phyloP scores from a whole-genome alignment of 257 asterid genomes.

The Echium plantagineum region DNA sequence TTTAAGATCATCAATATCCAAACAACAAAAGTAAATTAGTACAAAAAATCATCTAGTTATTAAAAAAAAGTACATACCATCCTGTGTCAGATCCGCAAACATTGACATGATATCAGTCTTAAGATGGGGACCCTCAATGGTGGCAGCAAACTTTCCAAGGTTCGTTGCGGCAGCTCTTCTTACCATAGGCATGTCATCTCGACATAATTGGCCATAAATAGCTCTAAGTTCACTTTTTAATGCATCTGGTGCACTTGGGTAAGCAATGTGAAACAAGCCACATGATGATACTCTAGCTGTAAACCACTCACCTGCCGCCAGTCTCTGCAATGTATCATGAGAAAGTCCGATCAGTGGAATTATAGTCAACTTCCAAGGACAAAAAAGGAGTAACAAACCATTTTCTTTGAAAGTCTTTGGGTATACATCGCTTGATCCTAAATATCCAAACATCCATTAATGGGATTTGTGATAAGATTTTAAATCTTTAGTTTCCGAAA shows the following conservation, averaged over 20 bases:
- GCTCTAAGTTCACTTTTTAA: conserved; percentile 3
- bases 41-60: not conserved
- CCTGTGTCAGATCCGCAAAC: conserved; percentile 21
- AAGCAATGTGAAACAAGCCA: conserved; percentile 2
- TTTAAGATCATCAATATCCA: not conserved
- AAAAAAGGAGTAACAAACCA: not conserved
- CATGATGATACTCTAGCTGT: conserved; percentile 6
- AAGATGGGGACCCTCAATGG: conserved; percentile 3
- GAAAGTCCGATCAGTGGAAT: not conserved
- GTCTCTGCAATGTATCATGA: conserved; percentile 1
- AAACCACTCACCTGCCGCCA: conserved; percentile 1
- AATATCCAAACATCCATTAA: too few species aligned
- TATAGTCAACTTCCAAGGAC: too few species aligned
- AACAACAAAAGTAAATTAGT: not conserved
- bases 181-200: conserved; percentile 11
- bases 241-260: conserved; percentile 4
- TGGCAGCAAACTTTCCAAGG: conserved; percentile 8
- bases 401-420: too few species aligned
- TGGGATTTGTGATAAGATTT: too few species aligned
- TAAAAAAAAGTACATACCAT: not conserved
- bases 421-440: too few species aligned
- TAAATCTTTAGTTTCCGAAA: too few species aligned
- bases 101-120: conserved; percentile 10
- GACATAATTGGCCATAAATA: conserved; percentile 8
- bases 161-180: conserved; percentile 8